Base-by-base conservation (phyloP, 805 yeast genomes). In the Saccharomyces eubayanus region DNA sequence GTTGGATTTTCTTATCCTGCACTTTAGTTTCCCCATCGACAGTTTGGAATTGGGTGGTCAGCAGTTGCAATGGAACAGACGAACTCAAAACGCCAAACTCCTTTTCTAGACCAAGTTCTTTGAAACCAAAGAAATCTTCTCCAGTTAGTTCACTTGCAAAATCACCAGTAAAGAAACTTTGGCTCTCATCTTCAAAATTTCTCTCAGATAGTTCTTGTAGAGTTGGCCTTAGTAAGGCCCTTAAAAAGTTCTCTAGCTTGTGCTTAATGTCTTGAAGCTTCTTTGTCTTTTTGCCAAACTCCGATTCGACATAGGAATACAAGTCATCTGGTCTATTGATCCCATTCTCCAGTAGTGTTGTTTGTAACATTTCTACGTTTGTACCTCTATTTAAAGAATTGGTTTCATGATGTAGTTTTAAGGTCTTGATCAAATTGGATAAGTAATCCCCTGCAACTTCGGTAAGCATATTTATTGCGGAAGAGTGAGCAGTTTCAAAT, bases 41-140 rank as follows among this genome's bases (percentile, higher is more conserved):
- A 8, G 95, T 83, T 60, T 89, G 96, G 49, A 67, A 64, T 47
- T 67, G 71, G n/a, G 69, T 64, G 14, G 73, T 64, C 40, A 94
- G 74, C 54, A 94, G 74, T 69, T 92, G 96, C 47, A 95, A 75
- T 1, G 99, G 99, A 28, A 94, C 89, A 0, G 96, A 81, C 2
- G 91, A 79, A 29, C 91, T 85, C 50, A 90, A 71, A 66, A 92
- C 74, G 10, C 92, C 91, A 67, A 89, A 86, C 68, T 94, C 99
- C 62, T 85, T 88, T 63, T 92, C 98, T 51, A 94, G 73, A 0
- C 99, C 99, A 49, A 94, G 75, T 59, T 92, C 98, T 65, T 81
- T 87, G 75, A 94, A 95, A 0, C 99, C 99, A 73, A 95, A 95
- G 77, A 91, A 94, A 72, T 94, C 99, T 62, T 92, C 99, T 6